Evolutionary conservation across 1,284 basidiomycete genomes (phyloP).

Genomic region (Meira nashicola): DNA sequence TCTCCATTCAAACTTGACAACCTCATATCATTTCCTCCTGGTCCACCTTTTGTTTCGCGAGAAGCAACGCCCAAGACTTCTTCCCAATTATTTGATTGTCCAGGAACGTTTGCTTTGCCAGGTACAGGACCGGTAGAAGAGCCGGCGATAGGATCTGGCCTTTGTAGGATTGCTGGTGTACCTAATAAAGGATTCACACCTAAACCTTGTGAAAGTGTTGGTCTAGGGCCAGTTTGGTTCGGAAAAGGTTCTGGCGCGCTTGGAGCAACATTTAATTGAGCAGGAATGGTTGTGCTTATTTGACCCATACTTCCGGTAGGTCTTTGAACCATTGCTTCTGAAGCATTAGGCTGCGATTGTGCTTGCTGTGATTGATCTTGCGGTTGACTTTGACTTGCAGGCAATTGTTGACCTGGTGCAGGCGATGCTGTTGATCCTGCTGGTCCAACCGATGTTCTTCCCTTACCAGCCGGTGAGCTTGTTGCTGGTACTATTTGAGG

Average conservation of each 20-base stretch:
- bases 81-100: conserved; percentile 17
- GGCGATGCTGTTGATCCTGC: conserved; percentile 15
- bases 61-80: conserved; percentile 7
- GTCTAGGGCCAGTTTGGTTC: conserved; percentile 33
- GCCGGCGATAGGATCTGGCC: conserved; percentile 31
- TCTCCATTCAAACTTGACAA: background rate
- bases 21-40: background rate
- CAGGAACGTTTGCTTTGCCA: background rate
- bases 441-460: conserved; percentile 20
- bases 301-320: conserved; percentile 1
- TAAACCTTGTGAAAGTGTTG: conserved; percentile 42
- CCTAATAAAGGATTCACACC: conserved; percentile 40
- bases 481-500: background rate
- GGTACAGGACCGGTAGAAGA: background rate
- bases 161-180: conserved; percentile 44
- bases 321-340: conserved; percentile 8
- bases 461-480: conserved; percentile 6
- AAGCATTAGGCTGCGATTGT: background rate
- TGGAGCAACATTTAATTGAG: conserved; percentile 26
- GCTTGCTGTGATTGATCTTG: background rate
- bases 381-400: background rate
- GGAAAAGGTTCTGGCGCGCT: conserved; percentile 40
- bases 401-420: conserved; percentile 8
- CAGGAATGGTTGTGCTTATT: conserved; percentile 19
- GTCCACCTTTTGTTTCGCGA: background rate